phyloP scores from a whole-genome alignment of 164 flowering plant genomes.

The Chimonanthus salicifolius region DNA sequence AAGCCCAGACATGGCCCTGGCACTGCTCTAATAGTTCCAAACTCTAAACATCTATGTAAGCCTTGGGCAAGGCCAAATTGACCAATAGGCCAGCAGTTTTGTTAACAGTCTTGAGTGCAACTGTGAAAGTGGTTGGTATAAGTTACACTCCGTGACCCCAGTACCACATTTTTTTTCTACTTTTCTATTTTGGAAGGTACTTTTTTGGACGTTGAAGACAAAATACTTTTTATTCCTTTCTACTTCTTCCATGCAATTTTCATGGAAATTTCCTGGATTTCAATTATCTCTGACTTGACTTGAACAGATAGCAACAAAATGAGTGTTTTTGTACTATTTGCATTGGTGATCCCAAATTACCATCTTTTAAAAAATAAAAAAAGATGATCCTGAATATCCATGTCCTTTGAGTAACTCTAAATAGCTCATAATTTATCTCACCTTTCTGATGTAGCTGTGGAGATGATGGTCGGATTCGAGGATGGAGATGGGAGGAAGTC shows the following conservation, averaged over 20 bases:
- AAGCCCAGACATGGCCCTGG: too few species aligned
- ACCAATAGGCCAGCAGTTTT: too few species aligned
- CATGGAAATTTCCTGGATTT: not conserved
- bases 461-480: conserved; percentile 92
- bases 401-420: not conserved
- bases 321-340: not conserved
- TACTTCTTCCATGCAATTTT: not conserved
- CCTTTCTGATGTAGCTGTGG: conserved; percentile 70
- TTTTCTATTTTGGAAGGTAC: not conserved
- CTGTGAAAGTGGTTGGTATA: not conserved
- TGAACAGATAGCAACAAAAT: not conserved
- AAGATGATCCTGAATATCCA: not conserved
- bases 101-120: too few species aligned
- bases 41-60: not conserved
- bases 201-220: not conserved
- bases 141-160: not conserved
- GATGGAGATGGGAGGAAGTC: conserved; percentile 88
- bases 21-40: too few species aligned
- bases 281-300: not conserved
- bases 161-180: not conserved
- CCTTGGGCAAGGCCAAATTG: not conserved
- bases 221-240: not conserved
- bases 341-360: not conserved
- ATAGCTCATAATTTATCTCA: not conserved
- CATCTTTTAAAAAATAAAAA: too few species aligned